Percentiles rank a stretch among this genome's conserved stretches.
These are phyloP conservation scores for Lachancea mirantina DNA, from an alignment of 805 yeast species.

Conservation along the genomic window DNA sequence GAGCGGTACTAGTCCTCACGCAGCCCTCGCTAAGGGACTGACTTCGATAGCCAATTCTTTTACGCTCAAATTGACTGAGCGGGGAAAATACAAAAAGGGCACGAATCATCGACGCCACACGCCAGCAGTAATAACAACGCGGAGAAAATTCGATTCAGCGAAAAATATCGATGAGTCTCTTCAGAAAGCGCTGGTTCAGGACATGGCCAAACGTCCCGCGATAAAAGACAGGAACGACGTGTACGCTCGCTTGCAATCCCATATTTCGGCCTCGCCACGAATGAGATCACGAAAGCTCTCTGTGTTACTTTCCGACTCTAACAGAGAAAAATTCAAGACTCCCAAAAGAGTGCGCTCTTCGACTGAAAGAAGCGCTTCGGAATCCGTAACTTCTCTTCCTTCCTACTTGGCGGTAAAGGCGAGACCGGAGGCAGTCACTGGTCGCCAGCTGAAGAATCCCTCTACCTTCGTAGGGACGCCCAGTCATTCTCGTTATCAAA, in stretches of 20 bases:
- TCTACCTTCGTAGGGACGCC: slow-evolving; percentile 6
- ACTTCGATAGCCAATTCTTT: slow-evolving; percentile 20
- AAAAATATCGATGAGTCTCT: slow-evolving; percentile 22
- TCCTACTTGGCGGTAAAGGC: slow-evolving; percentile 27
- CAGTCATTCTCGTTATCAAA: slow-evolving; percentile 6
- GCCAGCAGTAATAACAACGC: slow-evolving; percentile 3
- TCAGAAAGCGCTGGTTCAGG: slow-evolving; percentile 22
- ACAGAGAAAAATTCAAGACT: slow-evolving; percentile 23
- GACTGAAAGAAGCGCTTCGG: slow-evolving; percentile 11
- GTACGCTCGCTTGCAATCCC: slow-evolving; percentile 25
- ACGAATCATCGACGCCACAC: slow-evolving; percentile 10
- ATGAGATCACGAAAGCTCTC: slow-evolving; percentile 25
- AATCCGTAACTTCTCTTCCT: slow-evolving; percentile 19
- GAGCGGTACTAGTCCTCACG: slow-evolving; percentile 26
- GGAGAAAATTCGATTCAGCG: slow-evolving; percentile 6
- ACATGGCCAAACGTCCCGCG: slow-evolving; percentile 12
- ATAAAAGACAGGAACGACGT: slow-evolving; percentile 19
- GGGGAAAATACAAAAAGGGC: slow-evolving; percentile 26
- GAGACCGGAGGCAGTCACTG: slow-evolving; percentile 6
- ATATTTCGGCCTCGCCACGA: slow-evolving; percentile 27
- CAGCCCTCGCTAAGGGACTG: slow-evolving; percentile 26
- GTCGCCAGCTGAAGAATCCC: neutral
- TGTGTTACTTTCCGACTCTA: slow-evolving; percentile 25
- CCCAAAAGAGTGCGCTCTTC: slow-evolving; percentile 14
- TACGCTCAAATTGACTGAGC: slow-evolving; percentile 27